These are phyloP conservation scores for Pestalotiopsis sp. DNA, from an alignment of 2,329 filamentous ascomycete genomes.

Conservation along the genomic window DNA sequence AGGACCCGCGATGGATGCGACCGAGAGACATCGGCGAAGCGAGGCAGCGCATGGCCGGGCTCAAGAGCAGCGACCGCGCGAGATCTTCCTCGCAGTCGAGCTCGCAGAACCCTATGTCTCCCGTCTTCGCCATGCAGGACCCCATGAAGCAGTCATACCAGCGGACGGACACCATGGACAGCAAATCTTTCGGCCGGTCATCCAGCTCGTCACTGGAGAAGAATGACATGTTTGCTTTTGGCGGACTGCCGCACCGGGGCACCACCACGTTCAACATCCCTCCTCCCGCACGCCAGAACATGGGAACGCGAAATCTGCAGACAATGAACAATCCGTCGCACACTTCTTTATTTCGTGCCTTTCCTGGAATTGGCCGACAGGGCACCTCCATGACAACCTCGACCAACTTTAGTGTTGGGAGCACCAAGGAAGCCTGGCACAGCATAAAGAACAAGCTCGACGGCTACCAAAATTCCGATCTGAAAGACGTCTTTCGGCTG, in stretches of 20 bases:
- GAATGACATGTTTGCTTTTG: slow-evolving; percentile 5
- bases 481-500: slow-evolving; percentile 31
- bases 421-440: slow-evolving; percentile 31
- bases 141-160: slow-evolving; percentile 18
- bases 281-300: neutral
- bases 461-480: slow-evolving; percentile 25
- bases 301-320: slow-evolving; percentile 18
- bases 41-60: slow-evolving; percentile 46
- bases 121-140: slow-evolving; percentile 16
- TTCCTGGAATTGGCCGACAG: slow-evolving; percentile 30
- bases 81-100: slow-evolving; percentile 22
- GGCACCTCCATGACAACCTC: slow-evolving; percentile 41
- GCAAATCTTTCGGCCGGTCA: slow-evolving; percentile 25
- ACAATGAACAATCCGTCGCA: slow-evolving; percentile 7
- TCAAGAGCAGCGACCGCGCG: slow-evolving; percentile 39
- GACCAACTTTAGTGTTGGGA: slow-evolving; percentile 40
- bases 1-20: slow-evolving; percentile 61
- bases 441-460: slow-evolving; percentile 12
- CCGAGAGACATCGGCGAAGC: slow-evolving; percentile 55
- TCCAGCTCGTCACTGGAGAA: slow-evolving; percentile 26
- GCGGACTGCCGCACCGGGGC: neutral
- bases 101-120: neutral
- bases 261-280: neutral
- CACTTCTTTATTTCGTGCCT: slow-evolving; percentile 9
- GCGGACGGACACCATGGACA: slow-evolving; percentile 24